These are phyloP conservation scores for Macrocybe gigantea DNA, from an alignment of 768 basidiomycete species.

Conservation along the genomic window DNA sequence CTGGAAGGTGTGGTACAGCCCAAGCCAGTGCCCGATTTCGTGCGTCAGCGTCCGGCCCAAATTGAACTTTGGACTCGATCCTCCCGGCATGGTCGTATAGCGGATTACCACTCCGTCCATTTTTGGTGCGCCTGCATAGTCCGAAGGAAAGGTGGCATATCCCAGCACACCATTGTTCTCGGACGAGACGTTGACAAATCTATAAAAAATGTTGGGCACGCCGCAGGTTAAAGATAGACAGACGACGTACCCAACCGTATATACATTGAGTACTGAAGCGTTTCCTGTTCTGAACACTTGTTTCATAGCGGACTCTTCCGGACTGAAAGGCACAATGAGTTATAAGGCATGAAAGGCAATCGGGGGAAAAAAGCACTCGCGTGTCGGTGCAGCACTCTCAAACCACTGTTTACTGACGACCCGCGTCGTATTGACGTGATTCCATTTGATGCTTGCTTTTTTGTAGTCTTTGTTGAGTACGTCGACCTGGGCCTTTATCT, in stretches of 20 bases:
- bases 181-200: conserved; percentile 11
- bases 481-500: conserved; percentile 28
- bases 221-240: conserved; percentile 6
- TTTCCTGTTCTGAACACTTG: conserved; percentile 31
- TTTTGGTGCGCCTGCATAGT: conserved; percentile 27
- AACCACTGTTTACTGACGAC: conserved; percentile 45
- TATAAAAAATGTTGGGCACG: conserved; percentile 13
- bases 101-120: conserved; percentile 41
- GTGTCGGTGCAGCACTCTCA: conserved; percentile 28
- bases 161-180: conserved; percentile 34
- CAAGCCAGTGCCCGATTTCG: conserved; percentile 46
- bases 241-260: conserved; percentile 24
- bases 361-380: conserved; percentile 10
- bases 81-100: conserved; percentile 32
- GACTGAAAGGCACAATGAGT: conserved; percentile 6
- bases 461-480: conserved; percentile 38
- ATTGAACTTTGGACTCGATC: conserved; percentile 34
- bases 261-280: conserved; percentile 29
- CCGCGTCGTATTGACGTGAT: conserved; percentile 33
- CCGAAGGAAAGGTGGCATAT: conserved; percentile 41
- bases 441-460: conserved; percentile 30
- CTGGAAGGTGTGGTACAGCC: conserved; percentile 45
- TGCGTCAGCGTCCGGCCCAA: conserved; percentile 40
- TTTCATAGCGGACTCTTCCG: conserved; percentile 40
- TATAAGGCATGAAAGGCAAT: background rate